phyloP scores from a whole-genome alignment of 257 asterid species.

The Dorcoceras hygrometricum region DNA sequence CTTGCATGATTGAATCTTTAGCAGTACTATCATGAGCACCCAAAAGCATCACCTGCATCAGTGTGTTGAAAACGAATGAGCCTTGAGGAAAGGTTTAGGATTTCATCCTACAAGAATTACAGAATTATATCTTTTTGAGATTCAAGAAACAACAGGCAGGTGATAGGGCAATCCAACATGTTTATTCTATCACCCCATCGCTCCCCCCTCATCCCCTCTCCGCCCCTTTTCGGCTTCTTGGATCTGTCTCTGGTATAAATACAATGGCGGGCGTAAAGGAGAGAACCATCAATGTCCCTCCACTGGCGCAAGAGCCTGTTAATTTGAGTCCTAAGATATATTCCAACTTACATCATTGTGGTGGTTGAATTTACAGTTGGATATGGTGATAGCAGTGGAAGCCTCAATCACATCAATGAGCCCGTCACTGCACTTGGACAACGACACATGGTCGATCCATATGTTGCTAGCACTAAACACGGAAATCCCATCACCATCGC shows the following conservation, averaged over 20 bases:
- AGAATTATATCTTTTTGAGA: neutral
- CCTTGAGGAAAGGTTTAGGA: neutral
- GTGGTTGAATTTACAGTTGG: conserved; percentile 83
- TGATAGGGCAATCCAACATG: no score
- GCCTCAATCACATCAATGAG: conserved; percentile 72
- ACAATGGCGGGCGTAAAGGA: no score
- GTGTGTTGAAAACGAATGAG: neutral
- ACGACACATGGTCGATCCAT: conserved; percentile 72
- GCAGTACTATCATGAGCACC: conserved; percentile 58
- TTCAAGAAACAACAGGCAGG: no score
- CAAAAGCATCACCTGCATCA: conserved; percentile 67
- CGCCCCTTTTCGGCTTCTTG: no score
- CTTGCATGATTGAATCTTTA: conserved; percentile 67
- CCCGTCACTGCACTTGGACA: conserved; percentile 57
- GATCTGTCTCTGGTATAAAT: no score
- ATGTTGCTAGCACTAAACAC: conserved; percentile 50
- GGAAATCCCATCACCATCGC: conserved; percentile 76
- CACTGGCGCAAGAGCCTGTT: no score
- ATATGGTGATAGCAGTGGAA: conserved; percentile 79
- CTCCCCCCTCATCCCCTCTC: no score
- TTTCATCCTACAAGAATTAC: neutral
- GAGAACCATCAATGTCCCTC: no score
- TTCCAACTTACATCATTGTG: conserved; percentile 60
- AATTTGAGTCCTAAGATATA: no score
- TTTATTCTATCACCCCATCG: no score